Evolutionary conservation across 108 stramenopile genomes (phyloP).

Genomic region (Skeletonema grethae): DNA sequence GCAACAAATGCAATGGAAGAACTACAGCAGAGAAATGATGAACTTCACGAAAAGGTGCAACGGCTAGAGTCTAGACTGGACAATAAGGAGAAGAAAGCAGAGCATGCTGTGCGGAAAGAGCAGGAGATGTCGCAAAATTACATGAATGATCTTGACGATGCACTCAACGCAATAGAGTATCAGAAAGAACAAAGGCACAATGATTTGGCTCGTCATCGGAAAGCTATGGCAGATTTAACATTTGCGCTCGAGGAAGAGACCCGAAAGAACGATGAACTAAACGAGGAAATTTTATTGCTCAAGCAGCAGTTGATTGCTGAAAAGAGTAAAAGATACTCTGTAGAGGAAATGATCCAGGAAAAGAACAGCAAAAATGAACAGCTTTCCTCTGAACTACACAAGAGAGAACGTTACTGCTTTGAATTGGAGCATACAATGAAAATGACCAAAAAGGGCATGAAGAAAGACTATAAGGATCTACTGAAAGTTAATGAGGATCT

Average conservation of each 20-base stretch:
- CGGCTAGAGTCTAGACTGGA: not conserved
- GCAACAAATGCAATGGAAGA: not conserved
- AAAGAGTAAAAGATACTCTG: not conserved
- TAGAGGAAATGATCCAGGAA: not conserved
- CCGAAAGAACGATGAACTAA: not conserved
- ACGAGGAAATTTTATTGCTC: not conserved
- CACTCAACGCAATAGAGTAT: not conserved
- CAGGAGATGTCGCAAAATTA: constrained; percentile 3
- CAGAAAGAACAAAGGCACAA: not conserved
- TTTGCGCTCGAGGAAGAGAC: not conserved
- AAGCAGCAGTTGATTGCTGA: not conserved
- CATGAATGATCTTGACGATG: not conserved
- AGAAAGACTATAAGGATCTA: not conserved
- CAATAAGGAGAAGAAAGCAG: not conserved
- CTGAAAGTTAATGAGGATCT: not conserved
- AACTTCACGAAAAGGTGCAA: not conserved
- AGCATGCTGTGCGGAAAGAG: not conserved
- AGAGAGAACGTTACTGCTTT: not conserved
- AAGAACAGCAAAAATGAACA: not conserved
- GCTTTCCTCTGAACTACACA: not conserved
- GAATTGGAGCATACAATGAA: not conserved
- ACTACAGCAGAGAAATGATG: not conserved
- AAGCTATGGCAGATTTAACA: not conserved
- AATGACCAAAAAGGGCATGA: not conserved
- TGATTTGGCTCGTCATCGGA: not conserved